Evolutionary conservation across 345 rosid species (phyloP), one percentile per base, ranked within the genome.

Genomic region (Brassica napus): DNA sequence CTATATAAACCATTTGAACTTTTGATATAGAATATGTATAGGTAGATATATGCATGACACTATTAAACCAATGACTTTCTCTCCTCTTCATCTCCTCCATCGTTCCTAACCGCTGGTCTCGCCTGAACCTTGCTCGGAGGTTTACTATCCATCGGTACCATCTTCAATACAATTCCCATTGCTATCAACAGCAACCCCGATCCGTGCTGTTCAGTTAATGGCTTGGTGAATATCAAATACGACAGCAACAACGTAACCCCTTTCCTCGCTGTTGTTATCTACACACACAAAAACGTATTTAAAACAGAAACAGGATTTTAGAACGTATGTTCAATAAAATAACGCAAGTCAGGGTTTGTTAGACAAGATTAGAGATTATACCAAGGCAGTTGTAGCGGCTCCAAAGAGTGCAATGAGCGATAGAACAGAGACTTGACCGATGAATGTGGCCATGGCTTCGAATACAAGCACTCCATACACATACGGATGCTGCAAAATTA

Each of bases 341-440:
- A 76, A 34, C 23, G 35, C 32, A 31, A 26, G 32, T 47, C 15
- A 42, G 15, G 10, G 1, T 63, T 10, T 0, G 14, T 24, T 8
- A 10, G 4, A 30, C n/a, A 57, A 32, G 68, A 35, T 2, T 61
- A 71, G 65, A 35, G 28, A 15, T 30, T 28, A 52, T 88, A 95
- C 99, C 94, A 95, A 90, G 49, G 99, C 97, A 26, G 99, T 95
- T 18, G 94, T 89, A 23, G 99, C 98, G 12, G 99, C 99, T 55
- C 99, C 98, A 7, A 93, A 95, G 69, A 95, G 83, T 57, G 99
- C 98, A 66, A 91, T 91, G 76, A 95, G 97, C 4, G 98, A 95
- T 55, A 95, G 72, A 70, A 93, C 99, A 9, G 99, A 93, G 61
- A 93, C 91, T 85, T 95, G 98, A 31, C 99, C 98, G 4, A 95